These are phyloP conservation scores for Pinus albicaulis DNA, from an alignment of 75 land plant species.

Conservation along the genomic window DNA sequence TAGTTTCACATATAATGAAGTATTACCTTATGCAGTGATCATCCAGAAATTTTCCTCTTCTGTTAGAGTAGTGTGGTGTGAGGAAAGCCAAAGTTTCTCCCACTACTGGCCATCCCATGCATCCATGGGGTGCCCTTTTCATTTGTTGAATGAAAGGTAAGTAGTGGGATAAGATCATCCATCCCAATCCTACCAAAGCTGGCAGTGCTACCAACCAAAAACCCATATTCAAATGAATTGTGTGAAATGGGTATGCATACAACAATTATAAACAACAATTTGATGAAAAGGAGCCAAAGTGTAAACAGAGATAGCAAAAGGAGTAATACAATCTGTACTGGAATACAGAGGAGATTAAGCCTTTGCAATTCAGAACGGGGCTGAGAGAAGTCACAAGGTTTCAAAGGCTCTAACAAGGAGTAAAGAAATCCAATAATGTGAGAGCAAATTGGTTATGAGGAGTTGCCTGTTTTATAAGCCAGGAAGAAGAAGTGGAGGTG, in stretches of 20 bases:
- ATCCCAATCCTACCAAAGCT: not conserved
- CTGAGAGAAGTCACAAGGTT: not conserved
- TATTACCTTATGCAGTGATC: slow-evolving; percentile 39
- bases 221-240: not conserved
- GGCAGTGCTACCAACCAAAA: slow-evolving; percentile 2
- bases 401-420: not conserved
- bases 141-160: not conserved
- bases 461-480: too few relatives aligned
- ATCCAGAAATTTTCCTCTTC: slow-evolving; percentile 37
- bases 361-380: not conserved
- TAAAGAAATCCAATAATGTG: not conserved
- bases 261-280: not conserved
- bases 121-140: slow-evolving; percentile 34
- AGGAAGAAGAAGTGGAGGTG: too few relatives aligned
- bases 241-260: not conserved
- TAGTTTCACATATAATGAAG: too few relatives aligned
- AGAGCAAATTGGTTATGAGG: not conserved
- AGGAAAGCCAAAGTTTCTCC: slow-evolving; percentile 67
- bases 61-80: slow-evolving; percentile 42
- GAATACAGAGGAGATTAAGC: not conserved
- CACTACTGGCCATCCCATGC: slow-evolving; percentile 68
- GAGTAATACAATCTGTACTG: not conserved
- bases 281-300: not conserved
- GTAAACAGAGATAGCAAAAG: not conserved
- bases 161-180: slow-evolving; percentile 7